Conservation (phyloP, 768 basidiomycete species). For the Trametes gibbosa region DNA sequence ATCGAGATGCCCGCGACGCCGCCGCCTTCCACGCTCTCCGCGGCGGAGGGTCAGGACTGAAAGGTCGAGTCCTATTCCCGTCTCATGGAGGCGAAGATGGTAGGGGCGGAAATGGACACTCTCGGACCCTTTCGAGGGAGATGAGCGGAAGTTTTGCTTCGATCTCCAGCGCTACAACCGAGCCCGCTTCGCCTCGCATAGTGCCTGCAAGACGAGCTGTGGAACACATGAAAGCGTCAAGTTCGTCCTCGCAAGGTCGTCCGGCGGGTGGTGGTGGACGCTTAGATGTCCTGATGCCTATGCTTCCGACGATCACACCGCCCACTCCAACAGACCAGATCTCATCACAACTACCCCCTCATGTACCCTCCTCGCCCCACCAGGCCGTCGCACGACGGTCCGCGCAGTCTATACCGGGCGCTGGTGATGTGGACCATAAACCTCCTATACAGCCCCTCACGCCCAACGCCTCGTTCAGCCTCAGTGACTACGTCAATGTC, state of each 20-base stretch:
- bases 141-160: conserved; percentile 45
- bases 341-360: conserved; percentile 13
- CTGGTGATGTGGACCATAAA: conserved; percentile 18
- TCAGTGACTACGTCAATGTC: conserved; percentile 71
- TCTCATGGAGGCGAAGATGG: conserved; percentile 20
- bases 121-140: conserved; percentile 27
- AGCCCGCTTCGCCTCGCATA: conserved; percentile 14
- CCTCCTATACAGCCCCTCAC: conserved; percentile 32
- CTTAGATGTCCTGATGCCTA: conserved; percentile 26
- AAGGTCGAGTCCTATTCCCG: conserved; percentile 72
- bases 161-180: conserved; percentile 33
- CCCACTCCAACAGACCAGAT: conserved; percentile 27
- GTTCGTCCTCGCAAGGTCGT: neutral
- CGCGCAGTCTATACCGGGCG: neutral
- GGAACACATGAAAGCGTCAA: neutral
- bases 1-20: conserved; percentile 47
- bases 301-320: conserved; percentile 34
- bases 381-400: neutral
- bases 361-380: conserved; percentile 7
- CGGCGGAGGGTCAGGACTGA: conserved; percentile 48
- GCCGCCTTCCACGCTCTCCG: conserved; percentile 54
- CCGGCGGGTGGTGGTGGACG: neutral
- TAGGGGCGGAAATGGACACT: conserved; percentile 9
- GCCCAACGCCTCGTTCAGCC: conserved; percentile 49
- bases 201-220: neutral